Base-by-base conservation (phyloP, 2,329 filamentous ascomycete genomes). In the Tothia fuscella region DNA sequence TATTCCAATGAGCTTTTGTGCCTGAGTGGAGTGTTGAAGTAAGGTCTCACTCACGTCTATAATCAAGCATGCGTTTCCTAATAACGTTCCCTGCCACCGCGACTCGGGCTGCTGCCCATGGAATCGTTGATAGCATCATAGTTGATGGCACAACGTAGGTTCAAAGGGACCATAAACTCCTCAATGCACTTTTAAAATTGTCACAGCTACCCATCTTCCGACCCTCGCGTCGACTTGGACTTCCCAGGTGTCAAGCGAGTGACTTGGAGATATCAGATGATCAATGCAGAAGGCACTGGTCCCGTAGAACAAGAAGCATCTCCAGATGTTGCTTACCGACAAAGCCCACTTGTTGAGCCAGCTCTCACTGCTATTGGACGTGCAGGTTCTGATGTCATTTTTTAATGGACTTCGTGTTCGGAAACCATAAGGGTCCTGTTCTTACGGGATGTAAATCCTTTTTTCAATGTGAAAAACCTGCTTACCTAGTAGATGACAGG, bases 61-160 rank as follows among this genome's bases (percentile, higher is more conserved):
- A n/a, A n/a, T n/a, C n/a, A n/a, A n/a, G n/a, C 30, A 46, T 20
- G 43, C 44, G 7, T 42, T 49, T 34, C 43, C 46, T 20, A 20
- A 38, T 30, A 31, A 40, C 16, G 22, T 46, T 4, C 39, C 43
- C 16, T 39, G 42, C n/a, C 24, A 48, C 28, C 7, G 35, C 35
- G 35, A 25, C 10, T 9, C 19, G 22, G 7, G 35, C 19, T 16
- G 35, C 35, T 9, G 10, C 35, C 6, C 35, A 38, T 25, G 35
- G 35, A 10, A 38, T 38, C 9, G 7, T 38, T 13, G 21, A 38
- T 20, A 25, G 35, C 21, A 13, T 25, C 7, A 19, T 24, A 9
- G 21, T 38, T 25, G 35, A 38, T 38, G 35, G 35, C 14, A 38
- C 21, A 10, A 22, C 7, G 35, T 38, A 38, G 7, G 10, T 29